Evolutionary conservation across 2,329 filamentous ascomycete species (phyloP).

Genomic region (Gnomoniopsis smithogilvyi): DNA sequence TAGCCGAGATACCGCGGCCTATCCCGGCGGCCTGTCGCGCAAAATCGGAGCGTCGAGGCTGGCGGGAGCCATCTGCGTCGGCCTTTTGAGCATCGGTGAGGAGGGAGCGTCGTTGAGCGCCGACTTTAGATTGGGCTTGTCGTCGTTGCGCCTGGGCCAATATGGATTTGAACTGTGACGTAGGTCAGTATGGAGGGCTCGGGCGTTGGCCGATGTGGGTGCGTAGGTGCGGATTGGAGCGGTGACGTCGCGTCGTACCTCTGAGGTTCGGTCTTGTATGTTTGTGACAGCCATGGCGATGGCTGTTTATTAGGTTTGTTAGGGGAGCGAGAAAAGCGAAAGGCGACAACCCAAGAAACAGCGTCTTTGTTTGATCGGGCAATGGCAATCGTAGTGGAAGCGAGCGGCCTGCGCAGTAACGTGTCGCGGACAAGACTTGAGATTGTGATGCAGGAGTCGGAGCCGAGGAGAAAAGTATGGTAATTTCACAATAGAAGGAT

Average conservation of each 20-base stretch:
- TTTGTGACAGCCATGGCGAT: slow-evolving; percentile 62
- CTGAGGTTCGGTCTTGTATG: slow-evolving; percentile 93
- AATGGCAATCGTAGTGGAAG: not conserved
- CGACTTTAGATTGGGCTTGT: slow-evolving; percentile 71
- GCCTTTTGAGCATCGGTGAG: slow-evolving; percentile 71
- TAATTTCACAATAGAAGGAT: slow-evolving; percentile 1
- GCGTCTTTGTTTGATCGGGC: not conserved
- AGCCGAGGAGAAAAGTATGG: not conserved
- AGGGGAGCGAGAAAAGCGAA: not conserved
- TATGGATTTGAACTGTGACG: slow-evolving; percentile 72
- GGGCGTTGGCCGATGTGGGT: not conserved
- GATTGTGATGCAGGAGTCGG: not conserved
- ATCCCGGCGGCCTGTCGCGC: slow-evolving; percentile 89
- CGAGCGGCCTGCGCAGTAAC: slow-evolving; percentile 16
- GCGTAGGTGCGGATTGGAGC: not conserved
- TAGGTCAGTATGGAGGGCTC: not conserved
- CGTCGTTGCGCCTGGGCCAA: slow-evolving; percentile 80
- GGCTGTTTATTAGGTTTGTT: not conserved
- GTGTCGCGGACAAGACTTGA: not conserved
- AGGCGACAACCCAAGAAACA: not conserved
- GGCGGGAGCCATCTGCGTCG: slow-evolving; percentile 44
- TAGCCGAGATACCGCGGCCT: slow-evolving; percentile 83
- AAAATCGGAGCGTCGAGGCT: slow-evolving; percentile 78
- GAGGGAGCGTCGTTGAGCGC: slow-evolving; percentile 77
- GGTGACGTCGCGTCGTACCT: slow-evolving; percentile 33